Evolutionary conservation across 1,284 basidiomycete genomes (phyloP), one percentile per base, ranked within the genome.

Genomic region (Ganoderma lucidum): DNA sequence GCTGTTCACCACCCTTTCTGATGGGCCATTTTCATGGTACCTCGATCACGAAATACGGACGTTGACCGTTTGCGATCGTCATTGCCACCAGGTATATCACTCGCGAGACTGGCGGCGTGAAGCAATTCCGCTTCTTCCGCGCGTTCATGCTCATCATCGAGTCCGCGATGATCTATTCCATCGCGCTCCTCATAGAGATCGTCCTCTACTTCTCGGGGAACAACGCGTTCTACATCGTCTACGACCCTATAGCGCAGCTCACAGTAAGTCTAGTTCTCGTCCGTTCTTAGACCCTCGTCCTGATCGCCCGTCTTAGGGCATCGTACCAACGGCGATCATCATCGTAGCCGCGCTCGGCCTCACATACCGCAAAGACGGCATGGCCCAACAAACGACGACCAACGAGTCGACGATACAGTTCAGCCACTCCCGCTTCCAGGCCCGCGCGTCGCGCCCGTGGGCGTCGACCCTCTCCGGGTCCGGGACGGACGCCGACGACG

Each of bases 201-300:
- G 78, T 79, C 19, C 77, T 82, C 41, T 82, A 82, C 74, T 81
- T 82, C 75, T 69, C 81, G 48, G 74, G 74, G 44, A 77, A 74
- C 58, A 82, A 82, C 73, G 78, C 80, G 17, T 81, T 82, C 73
- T 83, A 83, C 74, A 82, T 82, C 67, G 76, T 82, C 19, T 81
- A 82, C 63, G 81, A 83, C 66, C 81, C 81, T 37, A 81, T 82
- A 64, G 81, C 80, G 45, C 81, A 82, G 70, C 76, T 82, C 28
- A 81, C 81, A 28, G 81, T 81, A 63, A 56, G 80, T 74, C n/a
- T 3, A 3, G 14, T 10, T 12, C 12, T 28, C 23, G n/a, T 30
- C 15, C 19, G 23, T 42, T 32, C 30, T 23, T 37, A 23, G 1
- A 23, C 23, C 23, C 23, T 23, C 23, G 23, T 23, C 23, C 23